These are phyloP conservation scores for Colletotrichum cereale DNA, from an alignment of 2,329 filamentous ascomycete species.

Conservation along the genomic window DNA sequence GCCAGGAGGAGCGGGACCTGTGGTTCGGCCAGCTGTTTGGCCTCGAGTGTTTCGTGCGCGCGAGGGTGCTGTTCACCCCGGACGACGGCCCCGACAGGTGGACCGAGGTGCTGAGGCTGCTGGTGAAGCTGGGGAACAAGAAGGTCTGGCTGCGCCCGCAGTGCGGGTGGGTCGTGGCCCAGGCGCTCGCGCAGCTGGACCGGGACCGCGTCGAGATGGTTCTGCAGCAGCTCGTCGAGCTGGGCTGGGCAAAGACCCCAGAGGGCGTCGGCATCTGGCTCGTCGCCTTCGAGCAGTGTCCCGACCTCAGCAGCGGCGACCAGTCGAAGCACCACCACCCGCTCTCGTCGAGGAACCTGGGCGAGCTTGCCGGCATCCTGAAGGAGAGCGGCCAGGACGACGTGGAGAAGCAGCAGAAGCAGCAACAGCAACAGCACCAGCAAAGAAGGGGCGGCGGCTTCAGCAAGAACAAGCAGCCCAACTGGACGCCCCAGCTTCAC, in stretches of 20 bases:
- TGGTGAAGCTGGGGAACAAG: conserved; percentile 81
- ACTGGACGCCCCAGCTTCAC: conserved; percentile 84
- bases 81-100: conserved; percentile 67
- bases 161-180: conserved; percentile 85
- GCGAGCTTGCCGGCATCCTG: conserved; percentile 79
- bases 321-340: conserved; percentile 84
- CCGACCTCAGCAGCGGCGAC: conserved; percentile 61
- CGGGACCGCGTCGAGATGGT: conserved; percentile 61
- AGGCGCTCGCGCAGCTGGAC: conserved; percentile 74
- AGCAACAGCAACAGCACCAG: conserved; percentile 43
- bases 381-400: conserved; percentile 76
- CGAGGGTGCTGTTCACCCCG: conserved; percentile 73
- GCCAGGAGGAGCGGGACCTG: conserved; percentile 87
- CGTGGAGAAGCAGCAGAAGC: conserved; percentile 49
- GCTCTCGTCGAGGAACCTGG: conserved; percentile 75
- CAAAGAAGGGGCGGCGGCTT: conserved; percentile 42
- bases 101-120: conserved; percentile 76
- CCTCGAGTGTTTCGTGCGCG: conserved; percentile 86
- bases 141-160: conserved; percentile 92
- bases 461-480: conserved; percentile 71
- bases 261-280: conserved; percentile 95
- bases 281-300: conserved; percentile 73
- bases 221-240: conserved; percentile 70
- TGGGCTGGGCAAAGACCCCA: conserved; percentile 82
- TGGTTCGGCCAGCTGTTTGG: conserved; percentile 90